These are phyloP conservation scores for Suhomyces emberorum DNA, from an alignment of 805 yeast genomes.

Conservation along the genomic window DNA sequence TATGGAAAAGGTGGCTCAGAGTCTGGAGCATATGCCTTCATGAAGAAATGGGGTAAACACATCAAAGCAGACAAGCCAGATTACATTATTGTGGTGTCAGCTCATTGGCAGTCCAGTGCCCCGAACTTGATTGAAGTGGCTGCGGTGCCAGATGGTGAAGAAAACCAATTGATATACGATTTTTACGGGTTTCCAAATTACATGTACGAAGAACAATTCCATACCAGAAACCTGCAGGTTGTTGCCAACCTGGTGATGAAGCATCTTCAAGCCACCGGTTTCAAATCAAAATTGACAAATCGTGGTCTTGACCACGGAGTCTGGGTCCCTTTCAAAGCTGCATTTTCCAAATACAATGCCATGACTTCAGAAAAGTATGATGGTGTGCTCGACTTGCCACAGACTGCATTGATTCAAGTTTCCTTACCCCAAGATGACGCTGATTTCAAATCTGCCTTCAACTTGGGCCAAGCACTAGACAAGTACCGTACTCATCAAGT, in stretches of 20 bases:
- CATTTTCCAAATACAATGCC: constrained; percentile 44
- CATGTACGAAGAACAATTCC: constrained; percentile 64
- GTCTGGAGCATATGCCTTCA: constrained; percentile 57
- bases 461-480: constrained; percentile 55
- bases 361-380: constrained; percentile 4
- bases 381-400: constrained; percentile 36
- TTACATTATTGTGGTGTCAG: constrained; percentile 64
- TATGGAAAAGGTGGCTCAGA: constrained; percentile 35
- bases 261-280: constrained; percentile 40
- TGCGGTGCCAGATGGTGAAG: constrained; percentile 16
- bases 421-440: constrained; percentile 41
- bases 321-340: constrained; percentile 78
- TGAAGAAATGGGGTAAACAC: constrained; percentile 48
- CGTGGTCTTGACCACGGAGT: constrained; percentile 82
- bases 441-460: constrained; percentile 42
- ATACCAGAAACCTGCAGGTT: constrained; percentile 40
- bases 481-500: constrained; percentile 45
- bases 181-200: constrained; percentile 68
- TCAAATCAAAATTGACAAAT: constrained; percentile 41
- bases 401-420: constrained; percentile 49
- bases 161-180: constrained; percentile 63
- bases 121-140: constrained; percentile 47
- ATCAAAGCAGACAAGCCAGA: constrained; percentile 60
- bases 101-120: constrained; percentile 66
- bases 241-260: constrained; percentile 46